Evolutionary conservation across 192 early-diverging fungal species (phyloP).

Genomic region (Umbelopsis sp.): DNA sequence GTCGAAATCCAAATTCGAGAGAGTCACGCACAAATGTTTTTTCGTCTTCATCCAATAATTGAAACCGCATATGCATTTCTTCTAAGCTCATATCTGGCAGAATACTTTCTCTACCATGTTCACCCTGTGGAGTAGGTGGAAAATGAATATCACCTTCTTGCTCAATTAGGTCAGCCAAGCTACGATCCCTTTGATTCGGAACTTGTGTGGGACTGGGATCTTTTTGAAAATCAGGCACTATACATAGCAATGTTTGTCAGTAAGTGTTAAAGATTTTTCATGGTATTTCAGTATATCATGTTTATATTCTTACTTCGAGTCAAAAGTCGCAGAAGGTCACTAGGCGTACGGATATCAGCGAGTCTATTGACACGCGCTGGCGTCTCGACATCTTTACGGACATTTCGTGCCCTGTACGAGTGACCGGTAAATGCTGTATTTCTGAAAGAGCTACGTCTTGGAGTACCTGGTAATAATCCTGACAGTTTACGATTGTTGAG

Average conservation of each 20-base stretch:
- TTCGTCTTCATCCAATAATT: not conserved
- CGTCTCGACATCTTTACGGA: not conserved
- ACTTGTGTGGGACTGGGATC: not conserved
- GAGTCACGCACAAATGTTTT: constrained; percentile 6
- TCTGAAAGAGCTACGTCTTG: constrained; percentile 11
- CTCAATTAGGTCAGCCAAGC: not conserved
- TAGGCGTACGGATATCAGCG: not conserved
- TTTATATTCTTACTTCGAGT: not conserved
- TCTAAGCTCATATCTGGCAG: not conserved
- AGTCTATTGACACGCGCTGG: not conserved
- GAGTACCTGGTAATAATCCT: constrained; percentile 1
- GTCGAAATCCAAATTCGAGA: constrained; percentile 1
- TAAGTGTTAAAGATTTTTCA: too few species aligned
- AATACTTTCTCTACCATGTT: not conserved
- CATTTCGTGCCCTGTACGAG: not conserved
- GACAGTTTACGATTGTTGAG: constrained; percentile 8
- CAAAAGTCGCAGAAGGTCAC: not conserved
- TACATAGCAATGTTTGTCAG: not conserved
- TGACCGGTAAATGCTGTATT: constrained; percentile 1
- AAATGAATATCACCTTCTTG: not conserved
- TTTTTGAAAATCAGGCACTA: constrained; percentile 18
- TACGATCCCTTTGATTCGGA: not conserved
- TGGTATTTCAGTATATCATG: not conserved
- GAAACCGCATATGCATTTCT: not conserved
- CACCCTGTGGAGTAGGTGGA: not conserved